These are phyloP conservation scores for Fusarium sp. DNA, from an alignment of 2,329 filamentous ascomycete genomes.

Conservation along the genomic window DNA sequence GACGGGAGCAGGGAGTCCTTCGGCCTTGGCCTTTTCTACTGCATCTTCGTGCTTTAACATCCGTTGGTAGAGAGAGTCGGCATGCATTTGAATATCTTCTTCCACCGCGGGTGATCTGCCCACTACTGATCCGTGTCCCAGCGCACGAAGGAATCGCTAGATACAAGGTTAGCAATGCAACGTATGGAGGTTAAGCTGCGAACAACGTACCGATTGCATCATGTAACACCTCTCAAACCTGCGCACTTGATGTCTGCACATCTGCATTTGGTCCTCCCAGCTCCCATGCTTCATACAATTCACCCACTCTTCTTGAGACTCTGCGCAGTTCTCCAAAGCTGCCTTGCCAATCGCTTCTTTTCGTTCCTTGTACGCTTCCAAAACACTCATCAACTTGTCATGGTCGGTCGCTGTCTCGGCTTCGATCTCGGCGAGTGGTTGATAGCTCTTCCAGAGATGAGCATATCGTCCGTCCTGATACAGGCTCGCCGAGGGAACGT, in stretches of 20 bases:
- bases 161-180: slow-evolving; percentile 20
- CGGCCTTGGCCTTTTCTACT: slow-evolving; percentile 76
- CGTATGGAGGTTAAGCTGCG: neutral
- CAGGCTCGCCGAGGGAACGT: slow-evolving; percentile 64
- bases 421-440: slow-evolving; percentile 77
- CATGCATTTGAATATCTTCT: slow-evolving; percentile 95
- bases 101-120: slow-evolving; percentile 76
- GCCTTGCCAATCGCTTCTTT: slow-evolving; percentile 82
- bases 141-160: slow-evolving; percentile 86
- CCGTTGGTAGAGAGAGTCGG: slow-evolving; percentile 88
- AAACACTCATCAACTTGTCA: slow-evolving; percentile 82
- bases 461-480: slow-evolving; percentile 77
- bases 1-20: slow-evolving; percentile 69
- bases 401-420: slow-evolving; percentile 78
- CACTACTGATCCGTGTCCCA: slow-evolving; percentile 83
- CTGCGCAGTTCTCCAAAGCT: slow-evolving; percentile 92
- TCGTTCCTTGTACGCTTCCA: slow-evolving; percentile 87
- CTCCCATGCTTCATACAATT: slow-evolving; percentile 83
- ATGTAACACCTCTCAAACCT: slow-evolving; percentile 89
- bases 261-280: slow-evolving; percentile 76
- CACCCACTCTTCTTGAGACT: slow-evolving; percentile 86
- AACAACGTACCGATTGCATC: slow-evolving; percentile 77
- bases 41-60: slow-evolving; percentile 85
- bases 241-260: slow-evolving; percentile 84
- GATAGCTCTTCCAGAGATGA: slow-evolving; percentile 93